Percentiles rank a stretch among this genome's conserved stretches.
These are phyloP conservation scores for Hypocreales sp. DNA, from an alignment of 2,329 filamentous ascomycete species.

Conservation along the genomic window DNA sequence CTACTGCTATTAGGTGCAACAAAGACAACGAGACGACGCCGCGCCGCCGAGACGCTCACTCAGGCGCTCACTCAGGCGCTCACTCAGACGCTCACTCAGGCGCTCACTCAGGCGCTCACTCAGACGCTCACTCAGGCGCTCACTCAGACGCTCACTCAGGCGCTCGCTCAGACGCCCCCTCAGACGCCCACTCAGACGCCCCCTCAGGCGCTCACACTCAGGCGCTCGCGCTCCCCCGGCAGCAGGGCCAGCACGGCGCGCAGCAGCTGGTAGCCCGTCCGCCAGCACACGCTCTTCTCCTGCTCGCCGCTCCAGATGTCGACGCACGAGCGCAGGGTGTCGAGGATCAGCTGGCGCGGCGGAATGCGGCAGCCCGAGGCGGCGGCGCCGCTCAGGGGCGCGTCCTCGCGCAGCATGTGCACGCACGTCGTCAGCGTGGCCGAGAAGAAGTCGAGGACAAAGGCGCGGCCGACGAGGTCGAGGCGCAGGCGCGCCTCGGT, in stretches of 20 bases:
- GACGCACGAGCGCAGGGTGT: slow-evolving; percentile 16
- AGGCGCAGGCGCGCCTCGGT: slow-evolving; percentile 10
- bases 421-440: slow-evolving; percentile 17
- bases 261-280: slow-evolving; percentile 17
- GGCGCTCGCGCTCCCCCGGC: too few relatives aligned
- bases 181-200: too few relatives aligned
- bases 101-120: too few relatives aligned
- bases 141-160: too few relatives aligned
- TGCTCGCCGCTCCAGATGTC: slow-evolving; percentile 19
- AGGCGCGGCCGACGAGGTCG: slow-evolving; percentile 16
- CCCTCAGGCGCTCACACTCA: too few relatives aligned
- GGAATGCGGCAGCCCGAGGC: slow-evolving; percentile 14
- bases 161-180: too few relatives aligned
- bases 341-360: slow-evolving; percentile 18
- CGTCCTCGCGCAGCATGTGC: slow-evolving; percentile 18
- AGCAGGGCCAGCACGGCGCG: slow-evolving; percentile 8
- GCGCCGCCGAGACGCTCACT: too few relatives aligned
- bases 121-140: too few relatives aligned
- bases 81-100: too few relatives aligned
- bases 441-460: slow-evolving; percentile 20
- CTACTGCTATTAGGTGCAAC: too few relatives aligned
- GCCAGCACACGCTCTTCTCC: slow-evolving; percentile 18
- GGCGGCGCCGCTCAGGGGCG: slow-evolving; percentile 13
- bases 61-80: too few relatives aligned
- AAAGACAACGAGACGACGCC: too few relatives aligned